phyloP scores from a whole-genome alignment of 1,284 basidiomycete species.

The Puccinia polysora region DNA sequence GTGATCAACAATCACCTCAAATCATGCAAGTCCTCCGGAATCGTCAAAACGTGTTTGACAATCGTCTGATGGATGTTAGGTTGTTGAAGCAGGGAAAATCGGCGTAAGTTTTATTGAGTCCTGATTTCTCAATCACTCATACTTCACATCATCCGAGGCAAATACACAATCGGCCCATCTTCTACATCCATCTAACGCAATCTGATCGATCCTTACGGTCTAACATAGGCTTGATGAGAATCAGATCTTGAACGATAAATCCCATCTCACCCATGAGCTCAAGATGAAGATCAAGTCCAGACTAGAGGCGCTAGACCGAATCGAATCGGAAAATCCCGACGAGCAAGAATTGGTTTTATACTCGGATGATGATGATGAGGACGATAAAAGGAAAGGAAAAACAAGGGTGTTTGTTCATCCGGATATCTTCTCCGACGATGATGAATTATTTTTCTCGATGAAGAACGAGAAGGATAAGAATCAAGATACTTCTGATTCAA shows the following conservation, averaged over 20 bases:
- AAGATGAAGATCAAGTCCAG: constrained; percentile 13
- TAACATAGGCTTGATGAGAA: too few relatives aligned
- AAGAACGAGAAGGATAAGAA: background rate
- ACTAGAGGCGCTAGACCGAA: background rate
- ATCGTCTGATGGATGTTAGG: too few relatives aligned
- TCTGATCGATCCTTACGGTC: too few relatives aligned
- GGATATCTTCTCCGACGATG: constrained; percentile 31
- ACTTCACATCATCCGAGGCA: too few relatives aligned
- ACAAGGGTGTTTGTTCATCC: background rate
- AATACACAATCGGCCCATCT: too few relatives aligned
- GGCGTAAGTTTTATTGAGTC: too few relatives aligned
- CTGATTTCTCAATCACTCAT: too few relatives aligned
- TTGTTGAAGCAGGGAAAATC: too few relatives aligned
- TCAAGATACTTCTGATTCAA: background rate
- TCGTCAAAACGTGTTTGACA: too few relatives aligned
- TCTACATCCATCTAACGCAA: too few relatives aligned
- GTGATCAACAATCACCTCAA: too few relatives aligned
- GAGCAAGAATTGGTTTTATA: background rate
- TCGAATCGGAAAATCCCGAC: background rate
- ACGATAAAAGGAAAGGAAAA: background rate
- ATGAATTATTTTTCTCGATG: background rate
- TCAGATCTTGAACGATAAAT: constrained; percentile 21
- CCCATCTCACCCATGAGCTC: constrained; percentile 10
- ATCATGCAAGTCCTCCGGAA: too few relatives aligned
- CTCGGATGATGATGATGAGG: constrained; percentile 9